Conservation (phyloP, 495 filamentous ascomycete genomes). For the Penicillium parvum region DNA sequence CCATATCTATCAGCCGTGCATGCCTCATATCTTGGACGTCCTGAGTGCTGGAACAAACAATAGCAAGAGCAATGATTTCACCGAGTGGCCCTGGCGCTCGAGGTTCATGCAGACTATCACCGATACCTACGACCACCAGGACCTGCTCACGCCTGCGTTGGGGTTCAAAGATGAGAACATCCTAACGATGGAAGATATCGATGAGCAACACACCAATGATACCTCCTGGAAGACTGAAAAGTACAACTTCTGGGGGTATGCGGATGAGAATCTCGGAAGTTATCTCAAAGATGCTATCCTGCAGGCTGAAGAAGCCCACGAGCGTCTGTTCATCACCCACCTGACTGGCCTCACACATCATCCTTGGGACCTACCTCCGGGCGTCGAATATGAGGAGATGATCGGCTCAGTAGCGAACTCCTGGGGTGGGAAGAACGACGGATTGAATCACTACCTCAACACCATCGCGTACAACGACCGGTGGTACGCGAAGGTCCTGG, state of each 20-base stretch:
- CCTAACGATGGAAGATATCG: conserved; percentile 25
- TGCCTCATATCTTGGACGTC: conserved; percentile 36
- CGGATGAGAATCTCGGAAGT: conserved; percentile 29
- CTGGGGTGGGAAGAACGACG: conserved; percentile 25
- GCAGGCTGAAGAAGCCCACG: conserved; percentile 29
- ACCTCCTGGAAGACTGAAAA: conserved; percentile 22
- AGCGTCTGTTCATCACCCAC: conserved; percentile 40
- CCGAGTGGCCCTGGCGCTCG: conserved; percentile 25
- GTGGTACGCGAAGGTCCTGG: conserved; percentile 34
- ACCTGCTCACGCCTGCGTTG: conserved; percentile 21
- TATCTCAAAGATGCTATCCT: conserved; percentile 37
- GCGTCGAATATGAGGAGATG: conserved; percentile 26
- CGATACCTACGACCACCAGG: conserved; percentile 20
- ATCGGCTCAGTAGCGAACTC: conserved; percentile 18
- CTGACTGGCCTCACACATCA: conserved; percentile 42
- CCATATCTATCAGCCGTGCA: conserved; percentile 43
- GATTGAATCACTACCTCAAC: conserved; percentile 39
- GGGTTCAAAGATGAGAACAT: conserved; percentile 32
- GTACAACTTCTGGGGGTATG: conserved; percentile 42
- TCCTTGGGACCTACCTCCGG: conserved; percentile 33
- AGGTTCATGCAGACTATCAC: conserved; percentile 34
- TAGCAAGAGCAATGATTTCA: conserved; percentile 22
- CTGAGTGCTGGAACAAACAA: conserved; percentile 28
- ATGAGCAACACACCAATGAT: conserved; percentile 24
- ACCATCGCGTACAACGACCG: conserved; percentile 37